These are phyloP conservation scores for Sclerotinia sclerotiorum DNA, from an alignment of 2,329 filamentous ascomycete genomes.

Conservation along the genomic window DNA sequence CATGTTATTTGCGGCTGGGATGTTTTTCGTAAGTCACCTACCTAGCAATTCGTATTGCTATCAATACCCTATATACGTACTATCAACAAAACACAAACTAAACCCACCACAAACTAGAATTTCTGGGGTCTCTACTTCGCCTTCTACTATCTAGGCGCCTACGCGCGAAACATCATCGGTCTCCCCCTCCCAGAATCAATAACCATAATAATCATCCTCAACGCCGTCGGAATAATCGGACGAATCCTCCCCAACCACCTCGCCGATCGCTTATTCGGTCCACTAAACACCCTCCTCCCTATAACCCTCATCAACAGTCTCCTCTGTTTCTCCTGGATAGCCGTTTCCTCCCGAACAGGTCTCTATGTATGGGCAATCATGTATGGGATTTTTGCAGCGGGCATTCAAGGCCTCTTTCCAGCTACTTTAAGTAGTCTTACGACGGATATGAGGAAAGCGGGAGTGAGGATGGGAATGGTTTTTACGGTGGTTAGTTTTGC, in stretches of 20 bases:
- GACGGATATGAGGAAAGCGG: slow-evolving; percentile 52
- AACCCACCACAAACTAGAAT: slow-evolving; percentile 23
- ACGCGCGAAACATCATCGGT: slow-evolving; percentile 42
- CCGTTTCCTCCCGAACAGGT: slow-evolving; percentile 44
- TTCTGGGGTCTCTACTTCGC: slow-evolving; percentile 50
- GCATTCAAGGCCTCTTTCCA: slow-evolving; percentile 54
- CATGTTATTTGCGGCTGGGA: slow-evolving; percentile 47
- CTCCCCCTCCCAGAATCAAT: slow-evolving; percentile 47
- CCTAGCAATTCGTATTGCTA: too few relatives aligned
- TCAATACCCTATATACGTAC: too few relatives aligned
- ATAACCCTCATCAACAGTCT: slow-evolving; percentile 42
- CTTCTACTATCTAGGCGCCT: slow-evolving; percentile 43
- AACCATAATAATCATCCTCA: slow-evolving; percentile 53
- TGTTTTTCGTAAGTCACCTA: slow-evolving; percentile 42
- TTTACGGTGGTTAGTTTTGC: slow-evolving; percentile 54
- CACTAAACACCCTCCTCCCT: slow-evolving; percentile 53
- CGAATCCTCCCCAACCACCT: slow-evolving; percentile 49
- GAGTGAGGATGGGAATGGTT: slow-evolving; percentile 58
- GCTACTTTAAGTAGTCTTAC: slow-evolving; percentile 52
- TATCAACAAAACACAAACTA: not conserved
- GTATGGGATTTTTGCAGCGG: slow-evolving; percentile 53
- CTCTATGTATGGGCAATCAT: slow-evolving; percentile 52
- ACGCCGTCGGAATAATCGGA: slow-evolving; percentile 51
- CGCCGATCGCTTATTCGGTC: slow-evolving; percentile 51
- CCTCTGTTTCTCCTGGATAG: slow-evolving; percentile 51